These are phyloP conservation scores for Eurotiales sp. DNA, from an alignment of 2,329 filamentous ascomycete species.

Conservation along the genomic window DNA sequence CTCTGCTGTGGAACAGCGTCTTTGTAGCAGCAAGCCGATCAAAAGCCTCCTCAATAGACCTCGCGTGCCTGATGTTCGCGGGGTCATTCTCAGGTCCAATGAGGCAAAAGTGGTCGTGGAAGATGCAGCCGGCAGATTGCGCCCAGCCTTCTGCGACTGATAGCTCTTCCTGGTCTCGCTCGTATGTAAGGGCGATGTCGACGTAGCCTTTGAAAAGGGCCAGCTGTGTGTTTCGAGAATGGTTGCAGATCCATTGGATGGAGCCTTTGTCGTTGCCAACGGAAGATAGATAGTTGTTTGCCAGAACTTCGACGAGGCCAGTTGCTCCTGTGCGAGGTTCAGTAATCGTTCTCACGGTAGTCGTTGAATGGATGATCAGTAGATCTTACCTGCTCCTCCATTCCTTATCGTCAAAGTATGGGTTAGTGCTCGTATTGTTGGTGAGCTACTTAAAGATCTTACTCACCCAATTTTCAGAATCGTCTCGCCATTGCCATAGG, in stretches of 20 bases:
- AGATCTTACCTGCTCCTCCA: neutral
- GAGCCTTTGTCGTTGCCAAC: neutral
- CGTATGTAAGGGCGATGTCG: neutral
- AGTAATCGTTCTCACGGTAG: too few species aligned
- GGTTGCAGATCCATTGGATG: neutral
- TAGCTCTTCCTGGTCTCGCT: neutral
- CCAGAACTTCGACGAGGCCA: neutral
- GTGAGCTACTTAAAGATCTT: neutral
- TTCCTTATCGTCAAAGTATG: neutral
- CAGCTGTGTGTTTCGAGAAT: neutral
- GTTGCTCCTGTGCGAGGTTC: neutral
- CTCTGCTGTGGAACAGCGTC: neutral
- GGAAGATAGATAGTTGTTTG: neutral
- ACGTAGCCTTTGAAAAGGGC: neutral
- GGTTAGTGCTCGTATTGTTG: neutral
- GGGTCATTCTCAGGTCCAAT: neutral
- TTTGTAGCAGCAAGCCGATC: neutral
- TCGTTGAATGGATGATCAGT: too few species aligned
- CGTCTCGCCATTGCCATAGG: neutral
- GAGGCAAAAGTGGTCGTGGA: neutral
- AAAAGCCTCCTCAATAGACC: neutral
- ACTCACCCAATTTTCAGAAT: neutral
- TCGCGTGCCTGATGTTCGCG: neutral
- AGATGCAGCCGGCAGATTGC: neutral
- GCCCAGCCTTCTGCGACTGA: neutral